Conservation (phyloP, 345 rosid species). For the Trapa incisa region DNA sequence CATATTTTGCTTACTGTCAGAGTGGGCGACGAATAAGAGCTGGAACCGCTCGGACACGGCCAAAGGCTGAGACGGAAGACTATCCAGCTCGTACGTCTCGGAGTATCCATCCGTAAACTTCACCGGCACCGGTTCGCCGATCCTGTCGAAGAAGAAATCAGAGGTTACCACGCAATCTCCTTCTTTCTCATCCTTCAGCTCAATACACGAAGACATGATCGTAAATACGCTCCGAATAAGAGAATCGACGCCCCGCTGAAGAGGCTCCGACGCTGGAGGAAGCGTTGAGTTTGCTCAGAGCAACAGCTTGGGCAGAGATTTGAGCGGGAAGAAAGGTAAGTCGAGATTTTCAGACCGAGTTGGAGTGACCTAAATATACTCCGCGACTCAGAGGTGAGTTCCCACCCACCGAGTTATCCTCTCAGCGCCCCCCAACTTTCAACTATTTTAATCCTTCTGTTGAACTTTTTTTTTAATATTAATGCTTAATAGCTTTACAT, state of each 20-base stretch:
- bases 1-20: conserved; percentile 33
- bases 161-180: conserved; percentile 38
- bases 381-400: too few relatives aligned
- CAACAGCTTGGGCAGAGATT: conserved; percentile 1
- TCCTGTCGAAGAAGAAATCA: conserved; percentile 59
- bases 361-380: neutral
- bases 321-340: conserved; percentile 14
- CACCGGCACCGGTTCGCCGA: conserved; percentile 57
- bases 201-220: conserved; percentile 8
- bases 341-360: neutral
- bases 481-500: too few relatives aligned
- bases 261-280: neutral
- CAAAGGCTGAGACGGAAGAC: conserved; percentile 63
- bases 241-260: neutral
- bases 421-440: too few relatives aligned
- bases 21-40: conserved; percentile 56
- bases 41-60: conserved; percentile 46
- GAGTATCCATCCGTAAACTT: conserved; percentile 11
- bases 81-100: conserved; percentile 24
- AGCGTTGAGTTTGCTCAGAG: neutral
- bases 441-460: too few relatives aligned
- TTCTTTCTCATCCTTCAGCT: conserved; percentile 42
- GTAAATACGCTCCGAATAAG: neutral
- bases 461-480: too few relatives aligned
- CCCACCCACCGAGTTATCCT: too few relatives aligned